Base-by-base conservation (phyloP, 768 basidiomycete genomes). In the Antrodiella citrinella region DNA sequence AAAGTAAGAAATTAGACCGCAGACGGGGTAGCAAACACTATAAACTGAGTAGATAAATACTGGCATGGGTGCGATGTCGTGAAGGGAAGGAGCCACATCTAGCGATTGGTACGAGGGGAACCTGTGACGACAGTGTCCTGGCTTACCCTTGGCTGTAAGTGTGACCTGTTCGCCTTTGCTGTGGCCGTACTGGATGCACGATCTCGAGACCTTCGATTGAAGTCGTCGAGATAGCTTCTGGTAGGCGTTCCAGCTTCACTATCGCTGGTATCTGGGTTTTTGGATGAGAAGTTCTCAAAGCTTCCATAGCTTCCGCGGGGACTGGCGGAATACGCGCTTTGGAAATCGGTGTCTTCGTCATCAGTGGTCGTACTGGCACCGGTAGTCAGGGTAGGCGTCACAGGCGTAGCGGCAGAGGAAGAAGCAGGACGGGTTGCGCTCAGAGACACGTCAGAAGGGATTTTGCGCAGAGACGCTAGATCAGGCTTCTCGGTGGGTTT, bases 321-420 rank as follows among this genome's bases (percentile, higher is more conserved):
- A 59, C 85, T 87, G 2, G 78, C 68, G 3, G 86, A 89, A 65
- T 86, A 89, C 26, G 89, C 89, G 55, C 88, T 91, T 67, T 90
- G 87, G 64, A 91, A 91, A 59, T 91, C 89, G 22, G 84, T 84
- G 58, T 89, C 86, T 19, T 86, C 87, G 57, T 87, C 86, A 51
- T 88, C 86, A 5, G 84, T 79, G 25, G 75, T 67, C 22, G 65
- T 62, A 30, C 67, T 59, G 20, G 62, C 55, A 2, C 53, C 58
- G 2, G 54, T 51, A 10, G 62, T 63, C 21, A 69, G 56, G 22
- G 66, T 62, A 38, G 69, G 70, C 9, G 68, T 72, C 51, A 63
- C 64, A 4, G 71, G 66, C 12, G 65, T 62, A 26, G 47, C 54
- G 18, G 48, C 51, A 15, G 55, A 53, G 3, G 66, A 56, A 4